A percentile compares a stretch with the other conserved stretches of the same genome.
phyloP scores from a whole-genome alignment of 345 rosid species.

The Aquilaria malaccensis region DNA sequence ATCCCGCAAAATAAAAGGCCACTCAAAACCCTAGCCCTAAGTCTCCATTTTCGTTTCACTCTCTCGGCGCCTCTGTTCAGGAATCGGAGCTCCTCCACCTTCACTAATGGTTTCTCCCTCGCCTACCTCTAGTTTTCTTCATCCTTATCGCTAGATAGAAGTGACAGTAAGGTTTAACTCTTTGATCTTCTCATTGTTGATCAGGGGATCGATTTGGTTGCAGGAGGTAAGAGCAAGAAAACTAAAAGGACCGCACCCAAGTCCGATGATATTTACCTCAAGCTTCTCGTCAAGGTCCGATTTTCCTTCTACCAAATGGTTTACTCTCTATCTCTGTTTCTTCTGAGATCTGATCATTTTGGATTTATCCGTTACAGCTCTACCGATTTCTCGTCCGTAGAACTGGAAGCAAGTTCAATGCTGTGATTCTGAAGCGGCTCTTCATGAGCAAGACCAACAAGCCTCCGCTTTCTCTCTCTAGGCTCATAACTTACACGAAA shows the following conservation, averaged over 20 bases:
- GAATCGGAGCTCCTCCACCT: neutral
- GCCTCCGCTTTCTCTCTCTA: constrained; percentile 81
- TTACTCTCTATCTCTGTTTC: neutral
- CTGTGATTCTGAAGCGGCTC: constrained; percentile 84
- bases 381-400: constrained; percentile 88
- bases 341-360: neutral
- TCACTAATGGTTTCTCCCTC: constrained; percentile 33
- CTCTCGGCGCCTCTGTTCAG: constrained; percentile 8
- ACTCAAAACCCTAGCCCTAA: constrained; percentile 37
- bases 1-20: constrained; percentile 11
- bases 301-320: neutral
- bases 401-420: constrained; percentile 84
- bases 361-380: constrained; percentile 30
- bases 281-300: constrained; percentile 81
- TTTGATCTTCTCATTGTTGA: constrained; percentile 5
- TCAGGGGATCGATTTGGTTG: constrained; percentile 91
- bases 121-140: neutral
- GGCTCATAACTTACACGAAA: constrained; percentile 46
- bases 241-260: constrained; percentile 81
- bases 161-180: neutral
- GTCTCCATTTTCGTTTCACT: neutral
- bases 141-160: neutral
- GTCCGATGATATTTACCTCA: constrained; percentile 91
- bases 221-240: constrained; percentile 97
- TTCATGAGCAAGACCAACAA: constrained; percentile 96